Evolutionary conservation across 2,329 filamentous ascomycete genomes (phyloP).

Genomic region (Pseudogymnoascus sp.): DNA sequence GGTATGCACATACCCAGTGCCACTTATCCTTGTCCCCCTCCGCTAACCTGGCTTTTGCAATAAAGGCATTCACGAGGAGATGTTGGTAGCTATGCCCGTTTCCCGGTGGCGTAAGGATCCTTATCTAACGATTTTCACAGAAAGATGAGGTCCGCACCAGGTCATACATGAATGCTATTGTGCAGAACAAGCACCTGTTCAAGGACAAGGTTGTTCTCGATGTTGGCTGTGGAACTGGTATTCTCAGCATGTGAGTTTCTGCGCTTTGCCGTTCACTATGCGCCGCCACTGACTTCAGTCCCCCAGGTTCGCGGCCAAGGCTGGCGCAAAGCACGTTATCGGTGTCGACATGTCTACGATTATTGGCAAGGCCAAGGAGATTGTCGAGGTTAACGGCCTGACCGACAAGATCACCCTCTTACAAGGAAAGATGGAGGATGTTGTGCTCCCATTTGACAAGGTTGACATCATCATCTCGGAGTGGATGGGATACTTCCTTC

Average conservation of each 20-base stretch:
- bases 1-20: slow-evolving; percentile 47
- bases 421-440: slow-evolving; percentile 99
- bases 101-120: slow-evolving; percentile 9
- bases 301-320: slow-evolving; percentile 85
- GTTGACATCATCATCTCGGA: slow-evolving; percentile 99
- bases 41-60: slow-evolving; percentile 27
- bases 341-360: slow-evolving; percentile 99
- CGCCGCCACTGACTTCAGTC: slow-evolving; percentile 4
- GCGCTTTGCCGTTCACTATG: neutral
- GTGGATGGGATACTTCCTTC: slow-evolving; percentile 99
- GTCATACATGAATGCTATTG: slow-evolving; percentile 95
- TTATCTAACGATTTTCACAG: slow-evolving; percentile 37
- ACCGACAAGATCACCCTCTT: slow-evolving; percentile 93
- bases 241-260: slow-evolving; percentile 83
- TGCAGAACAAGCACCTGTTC: slow-evolving; percentile 92
- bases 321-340: slow-evolving; percentile 96
- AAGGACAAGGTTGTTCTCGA: slow-evolving; percentile 91
- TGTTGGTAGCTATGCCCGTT: slow-evolving; percentile 63
- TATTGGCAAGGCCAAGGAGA: slow-evolving; percentile 96
- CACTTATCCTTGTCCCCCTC: slow-evolving; percentile 10
- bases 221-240: slow-evolving; percentile 93
- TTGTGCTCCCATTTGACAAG: slow-evolving; percentile 83
- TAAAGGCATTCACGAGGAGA: slow-evolving; percentile 90
- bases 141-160: slow-evolving; percentile 97
- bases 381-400: slow-evolving; percentile 86